Evolutionary conservation across 352 stramenopile species (phyloP).

Genomic region (Pythium rishiriense): DNA sequence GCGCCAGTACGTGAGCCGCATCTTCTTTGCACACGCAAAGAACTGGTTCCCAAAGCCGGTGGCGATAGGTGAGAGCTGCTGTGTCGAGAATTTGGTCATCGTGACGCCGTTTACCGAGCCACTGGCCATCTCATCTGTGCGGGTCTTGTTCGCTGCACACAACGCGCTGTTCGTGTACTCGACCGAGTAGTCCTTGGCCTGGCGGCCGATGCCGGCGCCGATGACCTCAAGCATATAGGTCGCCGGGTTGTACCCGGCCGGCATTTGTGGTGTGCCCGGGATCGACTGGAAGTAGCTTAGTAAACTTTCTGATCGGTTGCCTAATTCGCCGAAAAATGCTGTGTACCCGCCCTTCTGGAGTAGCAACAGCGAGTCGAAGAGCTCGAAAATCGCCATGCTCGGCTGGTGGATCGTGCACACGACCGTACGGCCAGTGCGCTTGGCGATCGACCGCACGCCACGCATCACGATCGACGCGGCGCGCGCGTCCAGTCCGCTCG

Average conservation of each 20-base stretch:
- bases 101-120: neutral
- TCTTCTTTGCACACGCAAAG: conserved; percentile 14
- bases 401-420: conserved; percentile 35
- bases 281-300: conserved; percentile 88
- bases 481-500: conserved; percentile 82
- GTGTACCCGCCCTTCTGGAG: conserved; percentile 60
- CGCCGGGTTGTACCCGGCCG: conserved; percentile 84
- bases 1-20: conserved; percentile 35
- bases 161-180: conserved; percentile 51
- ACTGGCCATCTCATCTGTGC: conserved; percentile 7
- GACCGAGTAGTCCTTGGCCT: conserved; percentile 55
- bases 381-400: conserved; percentile 88
- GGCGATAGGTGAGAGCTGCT: conserved; percentile 27
- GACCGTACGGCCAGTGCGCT: conserved; percentile 43
- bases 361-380: conserved; percentile 90
- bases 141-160: conserved; percentile 22
- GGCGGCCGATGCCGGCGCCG: conserved; percentile 57
- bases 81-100: conserved; percentile 26
- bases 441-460: conserved; percentile 78
- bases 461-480: conserved; percentile 88
- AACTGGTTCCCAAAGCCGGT: conserved; percentile 23
- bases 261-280: conserved; percentile 68
- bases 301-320: conserved; percentile 74
- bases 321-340: conserved; percentile 89
- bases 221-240: conserved; percentile 90